Evolutionary conservation across 768 basidiomycete genomes (phyloP).

Genomic region (Mycena alexandri): DNA sequence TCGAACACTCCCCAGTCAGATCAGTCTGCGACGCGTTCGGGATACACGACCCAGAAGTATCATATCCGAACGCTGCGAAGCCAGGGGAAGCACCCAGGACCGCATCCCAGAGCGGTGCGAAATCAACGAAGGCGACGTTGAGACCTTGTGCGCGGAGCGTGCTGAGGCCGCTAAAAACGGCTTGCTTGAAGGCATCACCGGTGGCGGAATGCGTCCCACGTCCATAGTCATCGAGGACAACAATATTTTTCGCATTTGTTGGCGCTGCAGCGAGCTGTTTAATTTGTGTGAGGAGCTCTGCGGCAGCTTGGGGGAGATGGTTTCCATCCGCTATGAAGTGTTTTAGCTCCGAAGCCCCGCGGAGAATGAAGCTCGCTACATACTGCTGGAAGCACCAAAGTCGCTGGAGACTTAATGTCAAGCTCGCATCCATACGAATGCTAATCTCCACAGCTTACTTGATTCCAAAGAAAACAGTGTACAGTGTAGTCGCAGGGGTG

Average conservation of each 20-base stretch:
- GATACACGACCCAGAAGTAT: constrained; percentile 52
- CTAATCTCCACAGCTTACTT: background rate
- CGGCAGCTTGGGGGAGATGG: constrained; percentile 48
- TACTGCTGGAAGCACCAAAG: background rate
- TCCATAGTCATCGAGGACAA: constrained; percentile 65
- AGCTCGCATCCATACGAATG: too few species aligned
- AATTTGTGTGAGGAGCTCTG: constrained; percentile 57
- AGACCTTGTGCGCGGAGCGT: constrained; percentile 49
- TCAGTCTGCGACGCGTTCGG: constrained; percentile 49
- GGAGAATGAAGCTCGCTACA: background rate
- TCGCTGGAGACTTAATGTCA: background rate
- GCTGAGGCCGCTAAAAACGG: constrained; percentile 57
- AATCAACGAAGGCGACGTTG: constrained; percentile 60
- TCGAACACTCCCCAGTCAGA: constrained; percentile 47
- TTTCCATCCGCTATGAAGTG: constrained; percentile 57
- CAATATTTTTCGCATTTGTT: constrained; percentile 63
- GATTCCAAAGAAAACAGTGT: constrained; percentile 2
- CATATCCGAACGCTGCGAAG: constrained; percentile 62
- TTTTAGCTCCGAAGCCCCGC: background rate
- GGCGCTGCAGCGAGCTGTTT: constrained; percentile 59
- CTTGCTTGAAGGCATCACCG: constrained; percentile 62
- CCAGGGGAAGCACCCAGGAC: constrained; percentile 59
- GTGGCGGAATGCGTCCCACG: constrained; percentile 53
- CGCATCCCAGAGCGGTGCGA: constrained; percentile 62
- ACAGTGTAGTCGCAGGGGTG: background rate